Percentiles rank a stretch among this genome's conserved stretches.
phyloP scores from a whole-genome alignment of 2,329 filamentous ascomycete species.

The Fusarium foetens region DNA sequence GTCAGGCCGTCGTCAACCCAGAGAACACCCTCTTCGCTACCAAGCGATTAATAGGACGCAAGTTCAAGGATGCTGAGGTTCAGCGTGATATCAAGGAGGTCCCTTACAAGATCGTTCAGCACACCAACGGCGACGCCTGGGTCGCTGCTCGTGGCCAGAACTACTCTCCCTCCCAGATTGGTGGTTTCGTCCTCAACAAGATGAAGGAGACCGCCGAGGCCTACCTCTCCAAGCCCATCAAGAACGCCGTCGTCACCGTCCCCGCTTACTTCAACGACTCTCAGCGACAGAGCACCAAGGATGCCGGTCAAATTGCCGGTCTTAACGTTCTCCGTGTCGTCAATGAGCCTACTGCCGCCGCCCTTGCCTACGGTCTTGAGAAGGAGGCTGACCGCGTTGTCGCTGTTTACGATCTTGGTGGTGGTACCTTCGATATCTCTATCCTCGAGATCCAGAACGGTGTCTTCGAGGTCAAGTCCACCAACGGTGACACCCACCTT shows the following conservation, averaged over 20 bases:
- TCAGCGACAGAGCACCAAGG: constrained; percentile 97
- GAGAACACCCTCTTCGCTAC: constrained; percentile 99
- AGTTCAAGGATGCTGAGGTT: constrained; percentile 92
- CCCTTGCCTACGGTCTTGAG: constrained; percentile 94
- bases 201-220: constrained; percentile 99
- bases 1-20: constrained; percentile 97
- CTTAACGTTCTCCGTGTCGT: constrained; percentile 97
- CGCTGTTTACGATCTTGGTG: constrained; percentile 96
- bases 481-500: constrained; percentile 97
- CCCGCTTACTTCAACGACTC: constrained; percentile 99
- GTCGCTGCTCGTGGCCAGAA: constrained; percentile 92
- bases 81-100: constrained; percentile 98
- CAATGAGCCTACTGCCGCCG: constrained; percentile 96
- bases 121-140: constrained; percentile 97
- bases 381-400: constrained; percentile 91
- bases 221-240: constrained; percentile 81
- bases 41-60: constrained; percentile 98
- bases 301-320: constrained; percentile 94
- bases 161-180: constrained; percentile 98
- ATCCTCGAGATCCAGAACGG: constrained; percentile 97
- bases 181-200: constrained; percentile 95
- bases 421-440: constrained; percentile 99
- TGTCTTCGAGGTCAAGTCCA: constrained; percentile 99
- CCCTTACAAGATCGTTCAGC: constrained; percentile 98
- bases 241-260: constrained; percentile 97